Conservation (phyloP, 2,329 filamentous ascomycete genomes). For the Knufia petricola region DNA sequence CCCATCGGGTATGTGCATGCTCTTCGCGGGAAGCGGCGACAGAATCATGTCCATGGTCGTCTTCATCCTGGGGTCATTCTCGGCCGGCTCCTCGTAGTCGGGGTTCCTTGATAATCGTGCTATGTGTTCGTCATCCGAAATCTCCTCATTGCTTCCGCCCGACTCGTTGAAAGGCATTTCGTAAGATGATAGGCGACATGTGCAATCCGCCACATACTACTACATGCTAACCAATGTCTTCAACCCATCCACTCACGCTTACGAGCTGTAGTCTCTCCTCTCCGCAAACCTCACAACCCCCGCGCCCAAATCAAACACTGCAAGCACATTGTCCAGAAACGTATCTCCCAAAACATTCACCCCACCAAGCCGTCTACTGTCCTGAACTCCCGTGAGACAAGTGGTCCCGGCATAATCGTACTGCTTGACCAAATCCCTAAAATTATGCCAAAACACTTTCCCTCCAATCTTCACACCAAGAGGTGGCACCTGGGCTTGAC, state of each 20-base stretch:
- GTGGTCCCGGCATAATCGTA: conserved; percentile 17
- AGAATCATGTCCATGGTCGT: no score
- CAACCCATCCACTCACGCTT: neutral
- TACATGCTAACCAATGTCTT: neutral
- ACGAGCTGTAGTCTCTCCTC: conserved; percentile 21
- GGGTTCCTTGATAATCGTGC: no score
- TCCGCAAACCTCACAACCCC: conserved; percentile 35
- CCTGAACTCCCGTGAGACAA: conserved; percentile 19
- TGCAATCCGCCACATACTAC: no score
- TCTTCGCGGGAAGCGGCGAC: no score
- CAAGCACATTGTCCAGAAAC: conserved; percentile 43
- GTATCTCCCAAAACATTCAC: conserved; percentile 33
- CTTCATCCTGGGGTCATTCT: no score
- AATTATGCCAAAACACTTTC: conserved; percentile 27
- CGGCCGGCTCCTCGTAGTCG: no score
- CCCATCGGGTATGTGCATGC: no score
- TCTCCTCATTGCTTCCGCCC: no score
- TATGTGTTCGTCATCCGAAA: no score
- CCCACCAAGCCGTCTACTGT: conserved; percentile 13
- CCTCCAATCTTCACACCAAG: conserved; percentile 35
- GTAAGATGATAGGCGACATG: no score
- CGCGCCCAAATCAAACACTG: conserved; percentile 42
- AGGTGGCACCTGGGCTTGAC: conserved; percentile 32
- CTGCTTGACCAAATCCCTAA: conserved; percentile 27
- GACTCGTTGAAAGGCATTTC: no score